These are phyloP conservation scores for Pichia nanzhaoensis DNA, from an alignment of 805 yeast species.

Conservation along the genomic window DNA sequence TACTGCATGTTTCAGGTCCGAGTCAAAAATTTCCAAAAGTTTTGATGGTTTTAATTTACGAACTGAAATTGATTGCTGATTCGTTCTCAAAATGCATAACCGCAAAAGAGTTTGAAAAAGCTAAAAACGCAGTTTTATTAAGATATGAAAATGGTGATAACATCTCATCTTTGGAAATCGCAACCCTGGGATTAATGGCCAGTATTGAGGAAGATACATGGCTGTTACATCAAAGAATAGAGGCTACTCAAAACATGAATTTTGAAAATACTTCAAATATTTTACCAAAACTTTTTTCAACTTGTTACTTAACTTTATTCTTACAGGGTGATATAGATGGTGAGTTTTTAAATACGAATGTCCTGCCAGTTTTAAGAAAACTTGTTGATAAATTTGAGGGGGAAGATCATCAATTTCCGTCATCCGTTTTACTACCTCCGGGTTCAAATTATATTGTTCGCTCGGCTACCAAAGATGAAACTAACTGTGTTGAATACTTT, in stretches of 20 bases:
- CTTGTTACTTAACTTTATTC: slow-evolving; percentile 35
- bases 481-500: slow-evolving; percentile 45
- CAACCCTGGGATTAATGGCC: slow-evolving; percentile 43
- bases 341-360: not conserved
- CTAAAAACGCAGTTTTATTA: slow-evolving; percentile 41
- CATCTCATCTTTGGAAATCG: slow-evolving; percentile 41
- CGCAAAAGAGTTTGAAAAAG: slow-evolving; percentile 36
- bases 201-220: slow-evolving; percentile 52
- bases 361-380: slow-evolving; percentile 12
- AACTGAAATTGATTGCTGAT: slow-evolving; percentile 23
- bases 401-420: slow-evolving; percentile 22
- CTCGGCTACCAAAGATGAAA: slow-evolving; percentile 41
- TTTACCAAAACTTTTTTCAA: slow-evolving; percentile 23
- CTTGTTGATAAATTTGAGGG: slow-evolving; percentile 15
- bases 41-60: slow-evolving; percentile 29
- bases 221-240: slow-evolving; percentile 47
- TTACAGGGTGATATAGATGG: slow-evolving; percentile 44
- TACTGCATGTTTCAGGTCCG: slow-evolving; percentile 51
- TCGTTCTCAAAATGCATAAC: slow-evolving; percentile 13
- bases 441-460: slow-evolving; percentile 33
- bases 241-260: slow-evolving; percentile 47
- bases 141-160: slow-evolving; percentile 39
- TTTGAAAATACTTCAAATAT: slow-evolving; percentile 29
- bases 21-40: slow-evolving; percentile 32
- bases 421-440: slow-evolving; percentile 33